A percentile compares a stretch with the other conserved stretches of the same genome.
These are phyloP conservation scores for Rhododendron kiyosumense DNA, from an alignment of 148 eudicot genomes.

Conservation along the genomic window DNA sequence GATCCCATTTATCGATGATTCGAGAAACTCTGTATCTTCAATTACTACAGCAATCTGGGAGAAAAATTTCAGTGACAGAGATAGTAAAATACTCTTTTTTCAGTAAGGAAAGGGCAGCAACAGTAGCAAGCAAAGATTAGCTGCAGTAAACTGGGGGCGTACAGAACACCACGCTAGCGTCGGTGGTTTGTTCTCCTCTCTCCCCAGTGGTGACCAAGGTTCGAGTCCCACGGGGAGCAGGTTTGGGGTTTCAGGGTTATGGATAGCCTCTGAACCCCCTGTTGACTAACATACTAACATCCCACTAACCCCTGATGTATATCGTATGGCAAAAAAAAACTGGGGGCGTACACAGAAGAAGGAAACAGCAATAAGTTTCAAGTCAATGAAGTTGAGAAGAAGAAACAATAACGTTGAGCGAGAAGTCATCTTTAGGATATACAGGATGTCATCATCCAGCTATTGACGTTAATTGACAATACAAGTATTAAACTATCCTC, in stretches of 20 bases:
- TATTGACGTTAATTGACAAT: not conserved
- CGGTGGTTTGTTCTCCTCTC: too few relatives aligned
- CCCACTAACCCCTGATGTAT: too few relatives aligned
- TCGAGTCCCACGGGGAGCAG: too few relatives aligned
- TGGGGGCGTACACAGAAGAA: not conserved
- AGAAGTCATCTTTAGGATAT: not conserved
- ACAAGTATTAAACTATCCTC: not conserved
- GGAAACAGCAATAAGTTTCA: not conserved
- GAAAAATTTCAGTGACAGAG: not conserved
- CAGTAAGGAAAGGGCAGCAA: not conserved
- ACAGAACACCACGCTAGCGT: too few relatives aligned
- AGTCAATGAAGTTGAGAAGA: not conserved
- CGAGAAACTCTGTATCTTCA: slow-evolving; percentile 72
- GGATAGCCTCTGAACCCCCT: too few relatives aligned
- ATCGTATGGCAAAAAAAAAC: too few relatives aligned
- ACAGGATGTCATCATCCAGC: not conserved
- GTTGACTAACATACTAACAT: too few relatives aligned
- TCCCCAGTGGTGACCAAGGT: too few relatives aligned
- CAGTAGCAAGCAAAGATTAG: not conserved
- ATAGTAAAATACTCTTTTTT: not conserved
- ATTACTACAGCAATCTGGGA: slow-evolving; percentile 71
- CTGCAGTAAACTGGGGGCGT: not conserved
- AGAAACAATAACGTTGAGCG: not conserved
- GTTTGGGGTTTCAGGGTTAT: too few relatives aligned
- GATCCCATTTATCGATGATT: slow-evolving; percentile 76